phyloP scores from a whole-genome alignment of 768 basidiomycete species.

The Leccinum fibrillosum region DNA sequence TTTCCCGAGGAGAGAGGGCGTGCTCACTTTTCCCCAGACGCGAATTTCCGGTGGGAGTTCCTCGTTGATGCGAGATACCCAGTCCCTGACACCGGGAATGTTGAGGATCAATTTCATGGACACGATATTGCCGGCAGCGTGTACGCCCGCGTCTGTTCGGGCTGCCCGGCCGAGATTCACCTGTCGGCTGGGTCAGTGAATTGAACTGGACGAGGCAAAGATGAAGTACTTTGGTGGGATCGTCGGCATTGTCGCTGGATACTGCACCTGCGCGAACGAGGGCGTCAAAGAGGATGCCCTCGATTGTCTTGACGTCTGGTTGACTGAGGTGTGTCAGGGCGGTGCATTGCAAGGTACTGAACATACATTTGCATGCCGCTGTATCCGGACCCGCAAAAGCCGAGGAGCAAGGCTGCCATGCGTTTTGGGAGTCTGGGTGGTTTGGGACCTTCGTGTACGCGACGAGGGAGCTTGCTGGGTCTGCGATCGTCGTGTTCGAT shows the following conservation, averaged over 20 bases:
- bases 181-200: slow-evolving; percentile 36
- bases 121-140: slow-evolving; percentile 93
- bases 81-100: slow-evolving; percentile 67
- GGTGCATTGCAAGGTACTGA: background rate
- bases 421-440: slow-evolving; percentile 73
- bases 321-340: slow-evolving; percentile 44
- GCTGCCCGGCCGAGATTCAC: slow-evolving; percentile 86
- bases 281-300: slow-evolving; percentile 84
- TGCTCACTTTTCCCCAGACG: slow-evolving; percentile 83
- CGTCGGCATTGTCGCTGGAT: slow-evolving; percentile 90
- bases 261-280: slow-evolving; percentile 88
- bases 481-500: slow-evolving; percentile 1
- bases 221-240: slow-evolving; percentile 74
- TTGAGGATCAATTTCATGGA: slow-evolving; percentile 85
- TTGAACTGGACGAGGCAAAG: background rate
- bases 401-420: slow-evolving; percentile 79
- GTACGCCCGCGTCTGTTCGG: slow-evolving; percentile 95
- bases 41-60: slow-evolving; percentile 90
- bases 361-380: slow-evolving; percentile 96
- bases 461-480: background rate
- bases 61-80: slow-evolving; percentile 74
- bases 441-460: slow-evolving; percentile 29
- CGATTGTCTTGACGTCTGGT: slow-evolving; percentile 74
- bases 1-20: background rate
- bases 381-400: slow-evolving; percentile 90